Percentiles rank a stretch among this genome's conserved stretches.
phyloP scores from a whole-genome alignment of 176 grass and related monocot genomes.

The Cenchrus fungigraminus region DNA sequence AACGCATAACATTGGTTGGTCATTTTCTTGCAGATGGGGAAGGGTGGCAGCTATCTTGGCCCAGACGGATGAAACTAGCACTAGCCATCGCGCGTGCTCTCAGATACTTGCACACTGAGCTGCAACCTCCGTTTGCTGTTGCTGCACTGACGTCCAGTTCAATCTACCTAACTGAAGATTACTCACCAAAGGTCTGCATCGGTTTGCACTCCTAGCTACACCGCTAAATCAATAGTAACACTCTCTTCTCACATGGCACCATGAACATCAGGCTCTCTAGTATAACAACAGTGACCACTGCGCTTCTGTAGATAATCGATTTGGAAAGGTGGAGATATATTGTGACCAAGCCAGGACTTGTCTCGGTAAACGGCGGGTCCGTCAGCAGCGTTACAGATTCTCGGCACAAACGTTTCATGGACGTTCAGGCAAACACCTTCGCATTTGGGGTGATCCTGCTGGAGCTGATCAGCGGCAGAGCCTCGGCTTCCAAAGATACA shows the following conservation, averaged over 20 bases:
- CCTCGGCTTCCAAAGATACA: constrained; percentile 62
- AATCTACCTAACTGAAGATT: constrained; percentile 94
- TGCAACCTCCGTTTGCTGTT: constrained; percentile 79
- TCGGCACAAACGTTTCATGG: constrained; percentile 60
- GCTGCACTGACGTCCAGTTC: constrained; percentile 71
- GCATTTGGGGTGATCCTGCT: constrained; percentile 82
- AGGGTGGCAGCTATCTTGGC: constrained; percentile 83
- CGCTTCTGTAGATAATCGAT: constrained; percentile 73
- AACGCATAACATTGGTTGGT: not conserved
- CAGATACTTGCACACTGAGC: constrained; percentile 85
- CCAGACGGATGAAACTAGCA: constrained; percentile 77
- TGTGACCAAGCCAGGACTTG: constrained; percentile 57
- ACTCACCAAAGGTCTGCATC: constrained; percentile 71
- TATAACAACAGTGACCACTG: not conserved
- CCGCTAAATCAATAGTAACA: not conserved
- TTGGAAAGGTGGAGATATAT: constrained; percentile 87
- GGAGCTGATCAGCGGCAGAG: constrained; percentile 81
- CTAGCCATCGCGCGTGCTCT: constrained; percentile 66
- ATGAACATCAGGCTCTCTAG: not conserved
- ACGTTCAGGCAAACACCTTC: constrained; percentile 85
- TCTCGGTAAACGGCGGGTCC: constrained; percentile 55
- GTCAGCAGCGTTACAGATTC: constrained; percentile 44
- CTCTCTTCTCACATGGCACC: not conserved
- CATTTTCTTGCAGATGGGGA: constrained; percentile 67
- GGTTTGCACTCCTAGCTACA: not conserved